These are phyloP conservation scores for Erythrobasidium hasegawianum DNA, from an alignment of 1,284 basidiomycete genomes.

Conservation along the genomic window DNA sequence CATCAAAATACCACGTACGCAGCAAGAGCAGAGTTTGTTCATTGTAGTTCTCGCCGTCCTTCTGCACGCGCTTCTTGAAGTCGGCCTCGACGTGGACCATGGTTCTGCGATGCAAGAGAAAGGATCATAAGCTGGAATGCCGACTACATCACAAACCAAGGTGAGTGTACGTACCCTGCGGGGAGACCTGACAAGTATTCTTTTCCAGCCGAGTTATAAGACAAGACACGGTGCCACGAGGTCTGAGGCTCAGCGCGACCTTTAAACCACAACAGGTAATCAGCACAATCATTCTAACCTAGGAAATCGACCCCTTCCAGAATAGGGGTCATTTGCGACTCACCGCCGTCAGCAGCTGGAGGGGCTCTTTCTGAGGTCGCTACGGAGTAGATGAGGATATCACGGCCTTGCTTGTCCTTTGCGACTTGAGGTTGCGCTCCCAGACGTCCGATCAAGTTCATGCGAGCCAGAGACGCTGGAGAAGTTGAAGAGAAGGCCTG, in stretches of 20 bases:
- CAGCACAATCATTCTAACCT: too few species aligned
- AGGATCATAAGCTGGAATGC: too few species aligned
- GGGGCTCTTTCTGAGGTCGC: conserved; percentile 41
- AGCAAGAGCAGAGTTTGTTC: conserved; percentile 29
- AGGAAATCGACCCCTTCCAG: neutral
- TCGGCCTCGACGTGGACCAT: conserved; percentile 43
- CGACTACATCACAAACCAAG: too few species aligned
- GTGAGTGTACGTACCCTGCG: conserved; percentile 60
- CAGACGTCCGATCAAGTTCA: conserved; percentile 69
- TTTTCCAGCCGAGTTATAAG: conserved; percentile 60
- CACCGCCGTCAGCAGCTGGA: conserved; percentile 48
- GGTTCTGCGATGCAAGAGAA: too few species aligned
- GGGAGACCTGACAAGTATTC: conserved; percentile 61
- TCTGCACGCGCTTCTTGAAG: conserved; percentile 36
- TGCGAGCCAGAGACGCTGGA: conserved; percentile 57
- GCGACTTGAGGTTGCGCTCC: conserved; percentile 66
- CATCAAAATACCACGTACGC: too few species aligned
- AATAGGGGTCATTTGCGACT: conserved; percentile 48
- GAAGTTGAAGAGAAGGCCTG: conserved; percentile 67
- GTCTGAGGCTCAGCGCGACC: conserved; percentile 58
- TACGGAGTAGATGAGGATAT: conserved; percentile 53
- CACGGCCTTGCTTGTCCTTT: conserved; percentile 65
- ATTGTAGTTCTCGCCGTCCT: conserved; percentile 37
- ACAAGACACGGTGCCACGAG: conserved; percentile 70
- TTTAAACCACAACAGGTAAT: too few species aligned